Base-by-base conservation (phyloP, 176 grass and related monocot species). In the Canna indica region DNA sequence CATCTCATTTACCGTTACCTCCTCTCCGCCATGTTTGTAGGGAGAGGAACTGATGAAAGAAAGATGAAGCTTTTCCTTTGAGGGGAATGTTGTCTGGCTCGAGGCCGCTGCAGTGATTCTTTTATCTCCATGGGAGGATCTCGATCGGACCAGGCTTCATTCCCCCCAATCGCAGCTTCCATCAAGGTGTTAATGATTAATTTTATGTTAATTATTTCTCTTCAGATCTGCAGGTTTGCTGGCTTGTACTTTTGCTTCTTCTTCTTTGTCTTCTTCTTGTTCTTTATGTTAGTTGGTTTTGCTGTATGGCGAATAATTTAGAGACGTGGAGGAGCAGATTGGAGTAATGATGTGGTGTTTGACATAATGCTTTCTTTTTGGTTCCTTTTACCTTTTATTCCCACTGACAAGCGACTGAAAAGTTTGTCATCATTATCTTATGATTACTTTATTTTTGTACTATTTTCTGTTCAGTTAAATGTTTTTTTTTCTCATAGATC, bases 131-230 rank as follows among this genome's bases (percentile, higher is more conserved):
- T 44, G 4, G 41, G 13, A 10, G 9, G 41, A 87, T 86, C 92
- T 96, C 92, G n/a, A n/a, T n/a, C n/a, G 92, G 92, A 96, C 92
- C 92, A 96, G 92, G 92, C 92, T 96, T 96, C 92, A 96, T 96
- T 96, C 92, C 92, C 88, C 92, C 81, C 77, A 87, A 78, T 68
- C 65, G 41, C 41, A 44, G 41, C 41, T 44, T 44, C 41, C 41
- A 0, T 44, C 41, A n/a, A n/a, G n/a, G n/a, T n/a, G n/a, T 44
- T 11, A 8, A 39, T 1, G 9, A 44, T 39, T 10, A 44, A 10
- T 44, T 11, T 0, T 44, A 1, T 11, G 2, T 0, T 11, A 10
- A 39, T 44, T 11, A 1, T 44, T 10, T 44, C 41, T 44, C 41
- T 44, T 11, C 13, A 39, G 41, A 44, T 44, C 41, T 44, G 5